phyloP scores from a whole-genome alignment of 2,329 filamentous ascomycete genomes.

The Venturia effusa region DNA sequence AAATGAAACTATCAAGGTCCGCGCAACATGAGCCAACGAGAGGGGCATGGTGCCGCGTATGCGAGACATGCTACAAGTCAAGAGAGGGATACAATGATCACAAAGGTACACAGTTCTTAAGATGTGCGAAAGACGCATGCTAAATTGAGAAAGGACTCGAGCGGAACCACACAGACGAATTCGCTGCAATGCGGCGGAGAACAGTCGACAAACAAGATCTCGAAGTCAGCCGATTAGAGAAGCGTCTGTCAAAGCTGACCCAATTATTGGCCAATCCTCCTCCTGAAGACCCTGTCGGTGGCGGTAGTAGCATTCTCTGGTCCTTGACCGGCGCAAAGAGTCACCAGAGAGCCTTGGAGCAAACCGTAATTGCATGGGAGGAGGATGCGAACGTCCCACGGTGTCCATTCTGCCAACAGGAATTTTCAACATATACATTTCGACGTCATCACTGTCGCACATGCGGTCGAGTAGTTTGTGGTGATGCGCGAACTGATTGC shows the following conservation, averaged over 20 bases:
- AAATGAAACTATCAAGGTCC: constrained; percentile 90
- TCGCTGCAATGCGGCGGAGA: constrained; percentile 60
- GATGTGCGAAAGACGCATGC: not conserved
- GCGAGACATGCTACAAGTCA: constrained; percentile 98
- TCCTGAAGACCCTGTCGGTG: constrained; percentile 41
- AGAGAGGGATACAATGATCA: constrained; percentile 92
- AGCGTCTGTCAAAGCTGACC: constrained; percentile 81
- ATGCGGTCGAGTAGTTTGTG: constrained; percentile 87
- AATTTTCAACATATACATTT: constrained; percentile 89
- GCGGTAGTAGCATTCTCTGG: constrained; percentile 34
- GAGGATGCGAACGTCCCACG: constrained; percentile 70
- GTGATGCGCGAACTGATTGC: constrained; percentile 72
- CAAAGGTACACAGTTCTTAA: constrained; percentile 35
- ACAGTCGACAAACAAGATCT: constrained; percentile 76
- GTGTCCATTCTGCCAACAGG: constrained; percentile 93
- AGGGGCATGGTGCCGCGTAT: constrained; percentile 88
- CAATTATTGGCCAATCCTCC: constrained; percentile 68
- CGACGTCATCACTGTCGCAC: constrained; percentile 88
- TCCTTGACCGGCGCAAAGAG: constrained; percentile 54
- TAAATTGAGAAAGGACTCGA: constrained; percentile 38
- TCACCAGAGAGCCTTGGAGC: constrained; percentile 71
- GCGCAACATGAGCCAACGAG: constrained; percentile 82
- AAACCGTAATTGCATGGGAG: constrained; percentile 90
- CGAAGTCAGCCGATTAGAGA: constrained; percentile 83
- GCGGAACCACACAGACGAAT: constrained; percentile 61